phyloP scores from a whole-genome alignment of 2,329 filamentous ascomycete genomes.

The Penicillium sp. region DNA sequence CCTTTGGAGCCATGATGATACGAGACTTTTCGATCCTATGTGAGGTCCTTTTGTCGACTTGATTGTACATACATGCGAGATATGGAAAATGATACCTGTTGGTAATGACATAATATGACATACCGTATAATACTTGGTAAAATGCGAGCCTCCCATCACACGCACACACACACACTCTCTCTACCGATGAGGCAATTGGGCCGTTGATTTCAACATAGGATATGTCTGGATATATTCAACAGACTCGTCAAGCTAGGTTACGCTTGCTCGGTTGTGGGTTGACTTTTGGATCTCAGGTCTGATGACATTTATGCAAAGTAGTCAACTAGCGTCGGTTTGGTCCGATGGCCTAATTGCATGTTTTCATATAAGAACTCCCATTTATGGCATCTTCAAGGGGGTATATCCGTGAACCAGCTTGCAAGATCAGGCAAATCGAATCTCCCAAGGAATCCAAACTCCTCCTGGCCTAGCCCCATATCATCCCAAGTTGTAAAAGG shows the following conservation, averaged over 20 bases:
- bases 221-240: background rate
- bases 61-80: background rate
- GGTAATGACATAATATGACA: background rate
- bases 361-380: background rate
- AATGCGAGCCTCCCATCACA: background rate
- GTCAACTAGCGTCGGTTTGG: background rate
- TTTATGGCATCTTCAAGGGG: background rate
- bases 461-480: slow-evolving; percentile 19
- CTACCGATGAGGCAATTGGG: background rate
- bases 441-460: slow-evolving; percentile 23
- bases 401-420: slow-evolving; percentile 22
- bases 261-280: background rate
- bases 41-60: slow-evolving; percentile 3
- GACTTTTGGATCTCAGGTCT: background rate
- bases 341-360: no score
- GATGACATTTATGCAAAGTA: no score
- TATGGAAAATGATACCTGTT: background rate
- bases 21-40: slow-evolving; percentile 30
- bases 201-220: background rate
- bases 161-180: no score
- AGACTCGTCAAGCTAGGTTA: background rate
- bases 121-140: background rate
- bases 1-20: slow-evolving; percentile 30
- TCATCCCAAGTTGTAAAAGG: slow-evolving; percentile 22
- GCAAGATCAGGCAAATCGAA: slow-evolving; percentile 25